Conservation (phyloP, 768 basidiomycete genomes). For the Boletus reticuloceps region DNA sequence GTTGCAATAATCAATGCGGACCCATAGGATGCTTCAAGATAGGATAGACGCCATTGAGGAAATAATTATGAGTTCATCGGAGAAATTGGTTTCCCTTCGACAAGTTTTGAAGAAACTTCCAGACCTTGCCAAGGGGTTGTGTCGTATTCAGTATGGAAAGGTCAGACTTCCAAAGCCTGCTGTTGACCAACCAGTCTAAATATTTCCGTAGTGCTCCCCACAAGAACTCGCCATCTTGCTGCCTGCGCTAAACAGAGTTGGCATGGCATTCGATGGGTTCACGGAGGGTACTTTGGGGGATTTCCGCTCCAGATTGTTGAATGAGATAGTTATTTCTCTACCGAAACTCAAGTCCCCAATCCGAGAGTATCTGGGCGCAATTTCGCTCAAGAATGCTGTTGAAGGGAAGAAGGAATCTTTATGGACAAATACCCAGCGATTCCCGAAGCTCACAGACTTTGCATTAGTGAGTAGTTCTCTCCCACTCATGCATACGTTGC, state of each 20-base stretch:
- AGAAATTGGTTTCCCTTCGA: slow-evolving; percentile 64
- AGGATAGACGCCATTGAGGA: slow-evolving; percentile 86
- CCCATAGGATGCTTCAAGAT: slow-evolving; percentile 63
- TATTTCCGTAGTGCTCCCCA: slow-evolving; percentile 62
- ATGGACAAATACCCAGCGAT: slow-evolving; percentile 60
- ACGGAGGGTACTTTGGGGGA: slow-evolving; percentile 44
- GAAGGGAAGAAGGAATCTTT: slow-evolving; percentile 67
- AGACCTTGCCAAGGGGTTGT: slow-evolving; percentile 83
- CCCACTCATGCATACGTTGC: neutral
- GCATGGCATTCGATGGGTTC: slow-evolving; percentile 54
- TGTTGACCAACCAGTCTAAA: neutral
- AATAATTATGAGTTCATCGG: slow-evolving; percentile 60
- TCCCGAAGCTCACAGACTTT: slow-evolving; percentile 53
- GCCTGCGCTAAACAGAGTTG: slow-evolving; percentile 71
- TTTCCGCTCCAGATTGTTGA: slow-evolving; percentile 66
- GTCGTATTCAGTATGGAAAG: slow-evolving; percentile 88
- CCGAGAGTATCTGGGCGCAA: slow-evolving; percentile 47
- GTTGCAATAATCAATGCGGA: neutral
- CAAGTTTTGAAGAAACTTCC: slow-evolving; percentile 73
- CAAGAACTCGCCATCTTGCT: slow-evolving; percentile 77
- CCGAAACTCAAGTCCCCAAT: slow-evolving; percentile 62
- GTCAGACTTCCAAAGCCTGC: slow-evolving; percentile 38
- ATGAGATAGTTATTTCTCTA: slow-evolving; percentile 64
- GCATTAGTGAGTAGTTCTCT: slow-evolving; percentile 49
- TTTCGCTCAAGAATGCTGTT: slow-evolving; percentile 61